Evolutionary conservation across 1,139 yeast species (phyloP).

Genomic region (Hyphopichia fennica): DNA sequence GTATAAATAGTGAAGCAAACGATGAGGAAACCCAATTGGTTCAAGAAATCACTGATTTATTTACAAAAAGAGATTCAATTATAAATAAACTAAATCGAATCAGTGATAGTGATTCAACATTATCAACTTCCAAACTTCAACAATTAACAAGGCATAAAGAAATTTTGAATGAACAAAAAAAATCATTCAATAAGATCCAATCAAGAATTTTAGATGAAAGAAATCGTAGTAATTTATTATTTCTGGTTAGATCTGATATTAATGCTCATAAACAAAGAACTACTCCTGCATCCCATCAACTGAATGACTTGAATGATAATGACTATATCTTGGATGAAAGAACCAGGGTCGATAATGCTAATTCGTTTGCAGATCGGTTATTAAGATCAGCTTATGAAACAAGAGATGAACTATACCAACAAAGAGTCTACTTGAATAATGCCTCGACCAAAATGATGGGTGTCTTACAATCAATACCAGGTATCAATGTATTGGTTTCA

Average conservation of each 20-base stretch:
- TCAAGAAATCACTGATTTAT: slow-evolving; percentile 45
- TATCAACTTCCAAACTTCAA: slow-evolving; percentile 72
- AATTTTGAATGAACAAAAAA: slow-evolving; percentile 66
- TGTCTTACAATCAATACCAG: slow-evolving; percentile 73
- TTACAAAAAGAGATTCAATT: slow-evolving; percentile 34
- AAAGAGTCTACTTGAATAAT: slow-evolving; percentile 60
- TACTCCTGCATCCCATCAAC: slow-evolving; percentile 14
- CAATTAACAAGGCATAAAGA: slow-evolving; percentile 86
- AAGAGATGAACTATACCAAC: slow-evolving; percentile 77
- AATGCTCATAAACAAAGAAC: slow-evolving; percentile 51
- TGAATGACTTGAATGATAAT: slow-evolving; percentile 34
- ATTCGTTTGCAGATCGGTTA: slow-evolving; percentile 74
- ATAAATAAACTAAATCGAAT: slow-evolving; percentile 37
- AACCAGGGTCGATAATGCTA: slow-evolving; percentile 69
- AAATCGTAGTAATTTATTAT: slow-evolving; percentile 68
- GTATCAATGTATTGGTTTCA: slow-evolving; percentile 70
- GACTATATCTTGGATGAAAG: slow-evolving; percentile 81
- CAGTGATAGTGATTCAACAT: slow-evolving; percentile 57
- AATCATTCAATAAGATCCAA: slow-evolving; percentile 60
- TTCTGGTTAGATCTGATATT: slow-evolving; percentile 77
- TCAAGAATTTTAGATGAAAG: slow-evolving; percentile 69
- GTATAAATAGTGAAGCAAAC: slow-evolving; percentile 22
- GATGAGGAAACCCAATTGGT: slow-evolving; percentile 71
- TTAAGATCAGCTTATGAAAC: slow-evolving; percentile 85
- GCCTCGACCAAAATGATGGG: slow-evolving; percentile 67